Evolutionary conservation across 768 basidiomycete species (phyloP).

Genomic region (Dioszegia aurantiaca): DNA sequence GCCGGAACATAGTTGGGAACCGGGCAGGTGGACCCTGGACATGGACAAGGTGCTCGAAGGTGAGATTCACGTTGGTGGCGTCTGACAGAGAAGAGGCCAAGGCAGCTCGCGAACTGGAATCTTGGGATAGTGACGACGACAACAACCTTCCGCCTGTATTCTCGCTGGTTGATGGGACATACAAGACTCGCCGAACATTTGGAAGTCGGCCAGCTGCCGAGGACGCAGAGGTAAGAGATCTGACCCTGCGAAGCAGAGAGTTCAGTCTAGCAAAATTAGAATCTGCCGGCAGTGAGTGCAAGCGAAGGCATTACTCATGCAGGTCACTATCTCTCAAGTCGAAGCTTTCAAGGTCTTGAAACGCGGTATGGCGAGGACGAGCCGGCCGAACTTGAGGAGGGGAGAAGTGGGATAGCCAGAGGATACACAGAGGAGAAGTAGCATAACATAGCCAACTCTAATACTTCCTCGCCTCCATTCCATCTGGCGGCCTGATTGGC

Average conservation of each 20-base stretch:
- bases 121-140: slow-evolving; percentile 33
- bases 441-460: background rate
- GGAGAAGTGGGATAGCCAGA: slow-evolving; percentile 80
- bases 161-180: slow-evolving; percentile 80
- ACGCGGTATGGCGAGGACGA: slow-evolving; percentile 70
- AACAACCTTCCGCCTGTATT: slow-evolving; percentile 76
- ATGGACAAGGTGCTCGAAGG: slow-evolving; percentile 57
- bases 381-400: slow-evolving; percentile 80
- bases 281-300: slow-evolving; percentile 67
- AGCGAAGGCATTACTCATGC: too few species aligned
- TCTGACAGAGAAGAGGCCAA: slow-evolving; percentile 6
- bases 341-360: slow-evolving; percentile 80
- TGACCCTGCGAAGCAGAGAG: slow-evolving; percentile 67
- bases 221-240: slow-evolving; percentile 50
- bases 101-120: slow-evolving; percentile 2
- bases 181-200: slow-evolving; percentile 59
- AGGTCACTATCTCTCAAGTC: slow-evolving; percentile 70
- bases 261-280: slow-evolving; percentile 61
- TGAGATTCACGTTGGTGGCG: slow-evolving; percentile 16
- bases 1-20: slow-evolving; percentile 63
- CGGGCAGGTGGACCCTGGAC: slow-evolving; percentile 67
- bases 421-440: slow-evolving; percentile 65
- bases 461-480: slow-evolving; percentile 72
- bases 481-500: slow-evolving; percentile 75
- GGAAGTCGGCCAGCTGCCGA: slow-evolving; percentile 1